Evolutionary conservation across 176 grass and related monocot species (phyloP), one percentile per base, ranked within the genome.

Genomic region (Panicum miliaceum): DNA sequence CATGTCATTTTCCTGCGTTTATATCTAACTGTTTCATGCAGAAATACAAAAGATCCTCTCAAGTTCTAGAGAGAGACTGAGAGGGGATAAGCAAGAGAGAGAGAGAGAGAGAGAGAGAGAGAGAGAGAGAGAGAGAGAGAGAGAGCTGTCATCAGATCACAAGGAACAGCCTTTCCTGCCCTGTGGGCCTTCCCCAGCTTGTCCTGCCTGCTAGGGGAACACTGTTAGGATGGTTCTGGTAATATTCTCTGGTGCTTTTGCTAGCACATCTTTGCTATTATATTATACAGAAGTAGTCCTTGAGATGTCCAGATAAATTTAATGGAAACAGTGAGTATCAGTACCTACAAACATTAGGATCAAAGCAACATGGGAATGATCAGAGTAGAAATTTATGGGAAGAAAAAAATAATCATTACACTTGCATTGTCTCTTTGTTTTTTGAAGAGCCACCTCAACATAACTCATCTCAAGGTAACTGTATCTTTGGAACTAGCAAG

Each of bases 1-100:
- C 29, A 81, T 82, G 82, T 73, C 70, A 81, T 59, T 67, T 79
- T 84, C 68, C 7, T 59, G 68, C 77, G 58, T 81, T 65, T 60
- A 66, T 65, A 56, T 66, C 46, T 57, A 68, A 27, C 77, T 47
- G 47, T 58, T 75, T 74, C 60, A 81, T 76, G 77, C 51, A 60
- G 77, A 70, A 75, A 80, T 75, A 76, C 77, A 76, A 48, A 80
- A 81, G 60, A 85, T 89, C 51, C 68, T 60, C 48, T 68, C 76
- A 26, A 34, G 22, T 72, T 75, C 50, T 79, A 52, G 81, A 64
- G 75, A 66, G 45, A 65, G 16, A 74, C 32, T 40, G 20, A 16
- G 12, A 76, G 32, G 51, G 16, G 82, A 80, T 84, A 80, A 67
- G 76, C 60, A 75, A n/a, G 76, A 32, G 29, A 32, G 29, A 32